A percentile compares a stretch with the other conserved stretches of the same genome.
These are phyloP conservation scores for Daucus carota DNA, from an alignment of 129 eudicot genomes.

Conservation along the genomic window DNA sequence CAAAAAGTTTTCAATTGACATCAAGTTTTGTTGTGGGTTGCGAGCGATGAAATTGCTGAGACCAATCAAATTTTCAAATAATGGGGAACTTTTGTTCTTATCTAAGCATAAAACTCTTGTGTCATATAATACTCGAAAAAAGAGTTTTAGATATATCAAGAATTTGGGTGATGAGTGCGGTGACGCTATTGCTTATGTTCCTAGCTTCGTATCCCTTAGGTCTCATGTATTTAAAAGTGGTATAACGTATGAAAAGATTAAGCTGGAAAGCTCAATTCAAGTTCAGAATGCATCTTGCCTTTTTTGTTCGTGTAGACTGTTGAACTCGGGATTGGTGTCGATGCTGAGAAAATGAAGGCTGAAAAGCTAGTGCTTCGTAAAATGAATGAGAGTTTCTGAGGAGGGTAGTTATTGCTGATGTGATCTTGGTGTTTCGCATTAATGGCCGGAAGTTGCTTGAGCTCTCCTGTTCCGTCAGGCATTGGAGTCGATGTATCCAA, in stretches of 20 bases:
- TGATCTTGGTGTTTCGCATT: too few species aligned
- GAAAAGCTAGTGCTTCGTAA: neutral
- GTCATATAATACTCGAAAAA: slow-evolving; percentile 19
- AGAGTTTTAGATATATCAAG: slow-evolving; percentile 22
- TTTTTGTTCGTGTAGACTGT: neutral
- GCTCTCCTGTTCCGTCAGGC: too few species aligned
- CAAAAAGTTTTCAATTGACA: slow-evolving; percentile 21
- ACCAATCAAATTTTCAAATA: slow-evolving; percentile 18
- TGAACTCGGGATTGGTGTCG: neutral
- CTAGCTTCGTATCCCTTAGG: slow-evolving; percentile 24
- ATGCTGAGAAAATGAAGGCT: neutral
- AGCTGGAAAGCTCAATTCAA: neutral
- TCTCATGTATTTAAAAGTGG: slow-evolving; percentile 6
- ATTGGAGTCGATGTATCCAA: too few species aligned
- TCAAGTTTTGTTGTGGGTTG: slow-evolving; percentile 23
- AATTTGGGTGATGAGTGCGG: neutral
- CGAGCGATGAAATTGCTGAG: slow-evolving; percentile 14
- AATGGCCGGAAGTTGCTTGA: too few species aligned
- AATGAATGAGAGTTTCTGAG: neutral
- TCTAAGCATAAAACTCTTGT: slow-evolving; percentile 10
- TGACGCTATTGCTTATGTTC: slow-evolving; percentile 14
- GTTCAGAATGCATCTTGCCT: neutral
- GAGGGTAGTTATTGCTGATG: too few species aligned
- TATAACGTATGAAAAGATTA: slow-evolving; percentile 12
- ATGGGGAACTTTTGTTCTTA: slow-evolving; percentile 22